Evolutionary conservation across 2,329 filamentous ascomycete species (phyloP).

Genomic region (Myriosclerotinia curreyana): DNA sequence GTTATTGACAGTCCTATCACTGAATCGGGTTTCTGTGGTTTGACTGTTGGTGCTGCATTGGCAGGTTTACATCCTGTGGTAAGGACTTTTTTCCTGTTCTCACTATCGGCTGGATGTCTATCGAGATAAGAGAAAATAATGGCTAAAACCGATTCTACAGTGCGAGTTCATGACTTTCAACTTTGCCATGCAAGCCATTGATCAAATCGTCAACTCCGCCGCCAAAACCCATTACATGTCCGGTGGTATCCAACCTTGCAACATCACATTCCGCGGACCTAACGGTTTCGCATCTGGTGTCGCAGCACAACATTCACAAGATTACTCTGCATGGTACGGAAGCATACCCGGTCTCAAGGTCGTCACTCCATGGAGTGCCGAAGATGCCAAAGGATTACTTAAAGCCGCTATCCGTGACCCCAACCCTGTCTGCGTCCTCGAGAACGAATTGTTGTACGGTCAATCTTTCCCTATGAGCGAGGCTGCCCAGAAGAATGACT

Average conservation of each 20-base stretch:
- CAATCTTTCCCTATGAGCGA: slow-evolving; percentile 96
- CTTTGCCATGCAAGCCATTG: slow-evolving; percentile 99
- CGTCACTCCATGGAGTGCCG: slow-evolving; percentile 90
- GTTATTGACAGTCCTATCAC: slow-evolving; percentile 99
- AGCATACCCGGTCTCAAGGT: slow-evolving; percentile 98
- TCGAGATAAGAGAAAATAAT: slow-evolving; percentile 2
- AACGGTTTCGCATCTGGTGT: slow-evolving; percentile 98
- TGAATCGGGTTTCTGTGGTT: slow-evolving; percentile 90
- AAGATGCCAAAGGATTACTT: slow-evolving; percentile 96
- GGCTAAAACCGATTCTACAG: slow-evolving; percentile 45
- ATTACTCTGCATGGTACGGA: slow-evolving; percentile 98
- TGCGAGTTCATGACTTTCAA: slow-evolving; percentile 99
- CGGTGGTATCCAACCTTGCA: slow-evolving; percentile 97
- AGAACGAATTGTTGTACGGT: slow-evolving; percentile 90
- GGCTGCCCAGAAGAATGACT: slow-evolving; percentile 92
- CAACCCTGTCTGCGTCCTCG: slow-evolving; percentile 89
- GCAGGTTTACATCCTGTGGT: slow-evolving; percentile 92
- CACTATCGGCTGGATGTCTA: slow-evolving; percentile 10
- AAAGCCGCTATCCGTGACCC: slow-evolving; percentile 98
- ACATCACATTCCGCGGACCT: slow-evolving; percentile 98
- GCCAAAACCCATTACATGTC: slow-evolving; percentile 99
- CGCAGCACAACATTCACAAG: slow-evolving; percentile 96
- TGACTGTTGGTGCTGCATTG: slow-evolving; percentile 91
- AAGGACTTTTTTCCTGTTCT: slow-evolving; percentile 45
- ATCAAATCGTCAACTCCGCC: slow-evolving; percentile 98